phyloP scores from a whole-genome alignment of 352 stramenopile species.

The Elongisporangium anandrum region DNA sequence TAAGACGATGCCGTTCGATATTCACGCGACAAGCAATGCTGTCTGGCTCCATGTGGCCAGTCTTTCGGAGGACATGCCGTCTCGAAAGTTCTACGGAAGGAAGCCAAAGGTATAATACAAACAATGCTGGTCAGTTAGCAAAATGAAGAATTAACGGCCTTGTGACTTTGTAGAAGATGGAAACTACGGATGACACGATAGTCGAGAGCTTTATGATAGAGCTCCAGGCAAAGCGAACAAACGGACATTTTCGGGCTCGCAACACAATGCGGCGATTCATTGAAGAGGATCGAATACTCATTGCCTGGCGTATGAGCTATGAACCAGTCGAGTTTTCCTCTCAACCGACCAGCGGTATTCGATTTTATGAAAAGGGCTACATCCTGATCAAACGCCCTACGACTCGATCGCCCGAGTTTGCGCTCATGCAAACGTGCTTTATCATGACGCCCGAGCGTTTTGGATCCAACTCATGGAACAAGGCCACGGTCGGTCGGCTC shows the following conservation, averaged over 20 bases:
- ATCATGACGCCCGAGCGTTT: slow-evolving; percentile 32
- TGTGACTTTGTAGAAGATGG: slow-evolving; percentile 12
- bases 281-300: slow-evolving; percentile 51
- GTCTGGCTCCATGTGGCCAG: slow-evolving; percentile 36
- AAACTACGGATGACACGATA: slow-evolving; percentile 43
- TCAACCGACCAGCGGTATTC: slow-evolving; percentile 33
- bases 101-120: slow-evolving; percentile 34
- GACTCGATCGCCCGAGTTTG: slow-evolving; percentile 25
- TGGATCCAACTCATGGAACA: too few species aligned
- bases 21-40: slow-evolving; percentile 22
- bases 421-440: slow-evolving; percentile 45
- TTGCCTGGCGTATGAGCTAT: slow-evolving; percentile 55
- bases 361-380: slow-evolving; percentile 57
- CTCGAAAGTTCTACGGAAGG: slow-evolving; percentile 34
- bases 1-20: slow-evolving; percentile 38
- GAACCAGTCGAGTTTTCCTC: slow-evolving; percentile 48
- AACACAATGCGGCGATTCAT: slow-evolving; percentile 59
- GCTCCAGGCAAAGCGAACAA: slow-evolving; percentile 35
- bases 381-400: slow-evolving; percentile 42
- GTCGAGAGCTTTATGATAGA: slow-evolving; percentile 54
- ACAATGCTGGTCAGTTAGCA: too few species aligned
- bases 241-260: slow-evolving; percentile 45
- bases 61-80: slow-evolving; percentile 25
- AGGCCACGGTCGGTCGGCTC: slow-evolving; percentile 39
- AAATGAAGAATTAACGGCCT: neutral